Evolutionary conservation across 2,329 filamentous ascomycete genomes (phyloP).

Genomic region (Emmonsiellopsis sp.): DNA sequence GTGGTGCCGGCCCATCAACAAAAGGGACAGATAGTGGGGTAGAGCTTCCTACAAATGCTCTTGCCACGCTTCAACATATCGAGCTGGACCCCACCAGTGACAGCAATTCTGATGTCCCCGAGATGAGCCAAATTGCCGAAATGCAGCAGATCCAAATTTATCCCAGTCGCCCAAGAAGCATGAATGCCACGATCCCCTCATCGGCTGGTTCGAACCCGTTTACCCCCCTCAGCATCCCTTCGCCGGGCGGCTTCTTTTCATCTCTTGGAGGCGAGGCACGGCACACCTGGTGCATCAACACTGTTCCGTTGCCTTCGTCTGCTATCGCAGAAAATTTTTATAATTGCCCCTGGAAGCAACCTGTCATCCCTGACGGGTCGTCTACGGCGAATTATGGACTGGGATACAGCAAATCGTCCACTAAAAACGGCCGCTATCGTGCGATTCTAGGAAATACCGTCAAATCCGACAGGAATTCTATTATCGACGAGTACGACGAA

Average conservation of each 20-base stretch:
- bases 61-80: slow-evolving; percentile 70
- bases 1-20: slow-evolving; percentile 14
- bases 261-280: slow-evolving; percentile 66
- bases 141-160: slow-evolving; percentile 52
- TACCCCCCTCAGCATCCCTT: slow-evolving; percentile 77
- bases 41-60: slow-evolving; percentile 66
- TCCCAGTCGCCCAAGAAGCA: slow-evolving; percentile 37
- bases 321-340: slow-evolving; percentile 92
- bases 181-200: slow-evolving; percentile 38
- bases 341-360: slow-evolving; percentile 62
- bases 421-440: not conserved
- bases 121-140: slow-evolving; percentile 43
- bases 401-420: not conserved
- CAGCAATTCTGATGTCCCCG: slow-evolving; percentile 30
- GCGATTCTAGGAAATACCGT: not conserved
- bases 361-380: slow-evolving; percentile 10
- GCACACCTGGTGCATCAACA: slow-evolving; percentile 68
- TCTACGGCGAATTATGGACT: not conserved
- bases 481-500: slow-evolving; percentile 62
- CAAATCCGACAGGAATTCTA: slow-evolving; percentile 40
- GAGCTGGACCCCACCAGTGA: slow-evolving; percentile 42
- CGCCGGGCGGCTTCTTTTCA: slow-evolving; percentile 84
- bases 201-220: slow-evolving; percentile 57
- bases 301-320: slow-evolving; percentile 60
- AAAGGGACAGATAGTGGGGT: slow-evolving; percentile 43